Evolutionary conservation across 164 flowering plant genomes (phyloP), one percentile per base, ranked within the genome.

Genomic region (Magnolia kwangsiensis): DNA sequence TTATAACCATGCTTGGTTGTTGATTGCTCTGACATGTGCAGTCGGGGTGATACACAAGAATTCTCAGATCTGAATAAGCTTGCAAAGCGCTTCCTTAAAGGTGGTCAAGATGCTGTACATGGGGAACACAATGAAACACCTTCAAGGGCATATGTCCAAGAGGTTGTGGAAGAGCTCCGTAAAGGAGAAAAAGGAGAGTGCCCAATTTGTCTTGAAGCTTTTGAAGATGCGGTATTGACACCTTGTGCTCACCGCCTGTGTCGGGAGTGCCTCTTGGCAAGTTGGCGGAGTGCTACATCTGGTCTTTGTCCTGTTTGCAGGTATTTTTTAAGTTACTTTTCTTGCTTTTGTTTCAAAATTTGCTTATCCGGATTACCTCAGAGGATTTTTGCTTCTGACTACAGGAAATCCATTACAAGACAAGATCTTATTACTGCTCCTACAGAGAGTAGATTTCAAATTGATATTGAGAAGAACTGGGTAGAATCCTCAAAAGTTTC

Each of bases 281-380:
- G 98, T 82, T 96, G 97, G 99, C 89, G 90, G 78, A 90, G 80
- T 85, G 71, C 86, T 69, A 72, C 83, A 61, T 89, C 93, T 82
- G 99, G 99, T 66, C 87, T 90, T 81, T 96, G 98, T 77, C 99
- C 99, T 82, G 96, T 96, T 80, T 96, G 99, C 77, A 93, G 98
- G 99, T 94, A 91, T 80, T 61, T 70, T 70, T 73, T 71, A 49
- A 37, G 79, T 37, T 50, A 63, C 4, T n/a, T 61, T 59, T 31
- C 61, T 24, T 49, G 55, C 50, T 18, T 59, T 59, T 73, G 50
- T 55, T 59, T 11, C n/a, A 55, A 16, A 55, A 55, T 55, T 14
- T 55, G 61, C 74, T 51, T 63, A 27, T 7, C 23, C 10, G 51
- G 49, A 58, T 63, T 29, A 51, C 64, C 8, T 58, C 64, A 61